Percentiles rank a stretch among this genome's conserved stretches.
Conservation (phyloP, 2,329 filamentous ascomycete genomes). For the Talaromyces islandicus region DNA sequence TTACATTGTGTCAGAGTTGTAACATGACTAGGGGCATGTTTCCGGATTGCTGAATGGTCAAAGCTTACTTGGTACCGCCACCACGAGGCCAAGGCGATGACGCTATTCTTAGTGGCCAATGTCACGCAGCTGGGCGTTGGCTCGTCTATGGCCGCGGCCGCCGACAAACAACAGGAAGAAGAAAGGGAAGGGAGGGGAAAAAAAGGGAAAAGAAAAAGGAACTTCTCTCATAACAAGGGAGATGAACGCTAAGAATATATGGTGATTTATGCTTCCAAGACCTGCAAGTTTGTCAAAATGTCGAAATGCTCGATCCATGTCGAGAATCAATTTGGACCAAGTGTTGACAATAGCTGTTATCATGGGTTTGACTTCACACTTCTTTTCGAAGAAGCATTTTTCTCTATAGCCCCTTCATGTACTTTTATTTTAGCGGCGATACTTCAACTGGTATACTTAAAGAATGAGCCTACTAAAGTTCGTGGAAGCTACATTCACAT, state of each 20-base stretch:
- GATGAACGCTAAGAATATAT: background rate
- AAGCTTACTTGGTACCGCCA: too few relatives aligned
- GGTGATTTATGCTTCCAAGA: background rate
- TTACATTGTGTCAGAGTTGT: too few relatives aligned
- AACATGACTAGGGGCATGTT: too few relatives aligned
- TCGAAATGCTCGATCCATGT: background rate
- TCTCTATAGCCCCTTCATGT: background rate
- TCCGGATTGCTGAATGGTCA: too few relatives aligned
- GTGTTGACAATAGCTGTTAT: slow-evolving; percentile 19
- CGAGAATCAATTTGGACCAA: background rate
- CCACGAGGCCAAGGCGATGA: too few relatives aligned
- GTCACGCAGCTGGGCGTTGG: too few relatives aligned
- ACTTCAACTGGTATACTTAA: background rate
- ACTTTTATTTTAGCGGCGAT: background rate
- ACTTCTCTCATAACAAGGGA: background rate
- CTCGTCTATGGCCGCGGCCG: too few relatives aligned
- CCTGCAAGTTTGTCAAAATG: background rate
- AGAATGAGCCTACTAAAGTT: background rate
- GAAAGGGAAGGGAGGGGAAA: too few relatives aligned
- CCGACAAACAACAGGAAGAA: background rate
- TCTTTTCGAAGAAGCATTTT: slow-evolving; percentile 23
- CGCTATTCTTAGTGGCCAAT: too few relatives aligned
- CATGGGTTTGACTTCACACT: slow-evolving; percentile 40
- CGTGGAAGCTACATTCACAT: background rate
- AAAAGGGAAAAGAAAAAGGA: background rate